Evolutionary conservation across 1,284 basidiomycete genomes (phyloP), one percentile per base, ranked within the genome.

Genomic region (Moniliella sp.): DNA sequence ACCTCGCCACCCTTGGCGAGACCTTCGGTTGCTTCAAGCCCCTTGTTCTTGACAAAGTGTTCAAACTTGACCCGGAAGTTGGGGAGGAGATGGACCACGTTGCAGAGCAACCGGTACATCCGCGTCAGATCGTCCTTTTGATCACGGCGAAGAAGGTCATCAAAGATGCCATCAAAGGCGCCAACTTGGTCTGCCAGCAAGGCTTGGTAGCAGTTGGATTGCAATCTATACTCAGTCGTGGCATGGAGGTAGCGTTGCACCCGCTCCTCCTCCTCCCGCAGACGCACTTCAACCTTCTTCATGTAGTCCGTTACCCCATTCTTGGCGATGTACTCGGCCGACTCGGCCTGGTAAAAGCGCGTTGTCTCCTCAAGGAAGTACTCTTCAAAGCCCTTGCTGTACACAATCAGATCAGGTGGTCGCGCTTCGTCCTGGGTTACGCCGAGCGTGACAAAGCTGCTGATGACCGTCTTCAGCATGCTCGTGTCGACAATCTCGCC

Each of bases 251-350:
- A 94, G 34, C 86, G 70, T 60, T 91, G 84, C 23, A 97, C 82
- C 23, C 91, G 74, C 47, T 88, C 80, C 59, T 88, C 82, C 59
- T 99, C 91, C 62, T 99, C 88, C 38, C 75, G 71, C 36, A 97
- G 65, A 17, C 91, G 73, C 48, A 76, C 75, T 57, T 94, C 86
- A 2, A 83, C 91, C 65, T 84, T 88, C 68, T 78, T 84, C 62
- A 99, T 71, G 63, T 97, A 99, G 61, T 97, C 91, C 15, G 83
- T 79, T 19, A 94, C 80, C 28, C 73, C 78, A 62, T 86, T 88
- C 52, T 78, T 74, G 1, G 76, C 74, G 16, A 94, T 72, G 67
- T 88, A 97, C 2, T 76, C 70, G 42, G 81, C 74, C 1, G 82
- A 88, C 63, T 97, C 88, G 40, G 75, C 69, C 43, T 73, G 74